Evolutionary conservation across 768 basidiomycete species (phyloP), one percentile per base, ranked within the genome.

Genomic region (Kwoniella heveanensis): DNA sequence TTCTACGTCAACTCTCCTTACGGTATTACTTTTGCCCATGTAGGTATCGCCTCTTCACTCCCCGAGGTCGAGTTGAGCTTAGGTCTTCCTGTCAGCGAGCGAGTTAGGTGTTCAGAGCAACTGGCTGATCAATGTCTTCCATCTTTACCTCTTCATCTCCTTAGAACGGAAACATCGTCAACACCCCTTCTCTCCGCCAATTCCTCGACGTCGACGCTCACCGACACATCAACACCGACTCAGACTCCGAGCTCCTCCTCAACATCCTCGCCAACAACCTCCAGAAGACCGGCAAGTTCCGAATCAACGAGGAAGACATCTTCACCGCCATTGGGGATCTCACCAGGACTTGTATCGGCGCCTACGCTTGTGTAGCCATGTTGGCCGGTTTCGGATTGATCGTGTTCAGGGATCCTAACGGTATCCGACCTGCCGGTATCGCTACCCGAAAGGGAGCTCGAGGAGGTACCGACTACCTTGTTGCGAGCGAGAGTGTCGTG

Each of bases 1-100:
- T 99, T 99, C 84, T 99, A 99, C 78, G 96, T 99, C 72, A 99
- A 99, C 83, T 95, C 93, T n/a, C 96, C 96, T 2, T 99, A 98
- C 79, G 96, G 96, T 55, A 95, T 99, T 76, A 92, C 94, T 66
- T 90, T 99, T 77, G 96, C 91, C 21, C 95, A 99, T 84, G 95
- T 94, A 79, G 67, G 39, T 44, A 29, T 39, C 30, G 25, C 44
- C 9, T 36, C 9, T 13, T 47, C 46, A 22, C 17, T 47, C 19
- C 6, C 46, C 6, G 17, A 22, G 46, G 8, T 17, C 9, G 32
- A 6, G n/a, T n/a, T n/a, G n/a, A n/a, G n/a, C n/a, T n/a, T n/a
- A n/a, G n/a, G n/a, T n/a, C n/a, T n/a, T n/a, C n/a, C n/a, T n/a
- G n/a, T n/a, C n/a, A n/a, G n/a, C n/a, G n/a, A n/a, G n/a, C n/a